Evolutionary conservation across 768 basidiomycete genomes (phyloP).

Genomic region (Plicaturopsis crispa): DNA sequence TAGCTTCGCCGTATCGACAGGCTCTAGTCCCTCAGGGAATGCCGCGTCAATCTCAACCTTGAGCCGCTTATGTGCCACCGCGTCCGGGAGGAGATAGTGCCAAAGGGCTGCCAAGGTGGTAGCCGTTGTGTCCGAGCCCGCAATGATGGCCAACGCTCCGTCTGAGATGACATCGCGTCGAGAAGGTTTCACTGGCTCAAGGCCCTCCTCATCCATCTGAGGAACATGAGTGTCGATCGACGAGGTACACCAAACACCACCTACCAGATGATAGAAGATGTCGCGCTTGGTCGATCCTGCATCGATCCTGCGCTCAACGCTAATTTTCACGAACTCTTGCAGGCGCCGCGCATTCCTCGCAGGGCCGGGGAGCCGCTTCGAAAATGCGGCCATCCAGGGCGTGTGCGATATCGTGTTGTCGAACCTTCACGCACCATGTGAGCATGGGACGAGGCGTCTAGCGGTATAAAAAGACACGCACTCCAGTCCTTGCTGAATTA

Average conservation of each 20-base stretch:
- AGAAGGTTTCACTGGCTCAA: constrained; percentile 24
- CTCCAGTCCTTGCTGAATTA: not conserved
- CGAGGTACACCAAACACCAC: constrained; percentile 9
- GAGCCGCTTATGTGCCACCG: constrained; percentile 18
- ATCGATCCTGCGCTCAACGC: not conserved
- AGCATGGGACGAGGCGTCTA: no score
- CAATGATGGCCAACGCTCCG: constrained; percentile 30
- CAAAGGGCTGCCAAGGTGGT: constrained; percentile 23
- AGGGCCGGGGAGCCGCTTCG: no score
- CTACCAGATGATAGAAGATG: constrained; percentile 28
- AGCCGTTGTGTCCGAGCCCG: constrained; percentile 35
- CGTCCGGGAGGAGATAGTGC: constrained; percentile 25
- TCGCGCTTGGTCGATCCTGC: not conserved
- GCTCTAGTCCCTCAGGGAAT: not conserved
- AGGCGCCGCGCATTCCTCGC: no score
- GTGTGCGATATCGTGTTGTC: no score
- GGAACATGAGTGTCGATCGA: not conserved
- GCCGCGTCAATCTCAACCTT: constrained; percentile 24
- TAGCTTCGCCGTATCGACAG: constrained; percentile 13
- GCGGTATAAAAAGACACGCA: no score
- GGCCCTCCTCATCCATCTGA: constrained; percentile 31
- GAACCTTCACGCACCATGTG: no score
- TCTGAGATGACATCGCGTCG: constrained; percentile 27
- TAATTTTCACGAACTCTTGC: not conserved
- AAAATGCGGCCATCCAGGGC: no score